These are phyloP conservation scores for Pseudogymnoascus verrucosus DNA, from an alignment of 2,329 filamentous ascomycete genomes.

Conservation along the genomic window DNA sequence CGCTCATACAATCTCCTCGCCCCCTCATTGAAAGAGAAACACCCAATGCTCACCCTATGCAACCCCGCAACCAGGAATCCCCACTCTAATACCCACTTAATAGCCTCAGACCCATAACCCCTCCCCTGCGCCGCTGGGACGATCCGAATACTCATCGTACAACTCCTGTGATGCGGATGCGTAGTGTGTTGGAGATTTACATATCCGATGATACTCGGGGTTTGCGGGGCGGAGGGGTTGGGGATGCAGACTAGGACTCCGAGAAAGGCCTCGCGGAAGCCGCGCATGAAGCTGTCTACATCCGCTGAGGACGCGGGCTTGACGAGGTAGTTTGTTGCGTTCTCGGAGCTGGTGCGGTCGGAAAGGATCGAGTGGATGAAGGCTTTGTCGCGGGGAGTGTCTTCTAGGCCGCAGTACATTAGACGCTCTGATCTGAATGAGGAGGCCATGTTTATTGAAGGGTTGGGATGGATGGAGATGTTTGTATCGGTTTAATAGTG, in stretches of 20 bases:
- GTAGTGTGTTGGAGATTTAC: background rate
- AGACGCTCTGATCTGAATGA: constrained; percentile 32
- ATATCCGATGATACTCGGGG: constrained; percentile 4
- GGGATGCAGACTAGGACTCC: constrained; percentile 32
- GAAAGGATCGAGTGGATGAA: constrained; percentile 27
- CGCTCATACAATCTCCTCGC: constrained; percentile 28
- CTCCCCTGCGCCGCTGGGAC: constrained; percentile 23
- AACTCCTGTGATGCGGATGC: constrained; percentile 33
- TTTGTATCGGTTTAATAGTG: background rate
- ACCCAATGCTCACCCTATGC: constrained; percentile 30
- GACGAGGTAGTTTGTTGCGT: constrained; percentile 24
- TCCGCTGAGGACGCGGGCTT: constrained; percentile 23
- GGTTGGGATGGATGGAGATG: background rate
- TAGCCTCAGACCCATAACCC: constrained; percentile 33
- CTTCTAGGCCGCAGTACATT: constrained; percentile 31
- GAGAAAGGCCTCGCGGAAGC: constrained; percentile 23
- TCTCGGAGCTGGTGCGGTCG: constrained; percentile 25
- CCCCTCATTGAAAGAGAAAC: constrained; percentile 28
- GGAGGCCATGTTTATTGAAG: background rate
- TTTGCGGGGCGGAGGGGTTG: constrained; percentile 4
- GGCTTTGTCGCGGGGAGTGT: constrained; percentile 26
- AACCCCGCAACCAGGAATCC: constrained; percentile 29
- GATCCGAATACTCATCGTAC: constrained; percentile 31
- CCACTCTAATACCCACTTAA: constrained; percentile 31
- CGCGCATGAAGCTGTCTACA: background rate